Evolutionary conservation across 2,329 filamentous ascomycete genomes (phyloP).

Genomic region (Chaetoscypha palmicola): DNA sequence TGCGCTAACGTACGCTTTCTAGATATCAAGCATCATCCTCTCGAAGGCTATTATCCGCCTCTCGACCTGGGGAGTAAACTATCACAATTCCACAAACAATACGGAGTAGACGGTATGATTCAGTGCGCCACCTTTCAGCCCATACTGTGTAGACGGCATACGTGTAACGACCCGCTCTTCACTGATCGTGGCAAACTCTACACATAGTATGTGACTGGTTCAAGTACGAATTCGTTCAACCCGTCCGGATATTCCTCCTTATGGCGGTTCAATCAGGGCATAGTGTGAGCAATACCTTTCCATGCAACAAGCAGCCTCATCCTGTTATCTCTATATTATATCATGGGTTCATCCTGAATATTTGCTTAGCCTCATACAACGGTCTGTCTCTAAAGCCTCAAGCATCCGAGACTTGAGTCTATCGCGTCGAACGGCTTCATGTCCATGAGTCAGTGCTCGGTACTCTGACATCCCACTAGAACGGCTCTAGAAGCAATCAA

Average conservation of each 20-base stretch:
- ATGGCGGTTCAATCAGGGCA: background rate
- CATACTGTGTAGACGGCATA: too few species aligned
- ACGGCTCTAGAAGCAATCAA: background rate
- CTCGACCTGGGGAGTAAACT: too few species aligned
- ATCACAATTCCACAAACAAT: too few species aligned
- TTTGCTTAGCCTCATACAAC: background rate
- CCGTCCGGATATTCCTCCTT: background rate
- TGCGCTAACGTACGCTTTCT: too few species aligned
- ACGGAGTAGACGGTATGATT: too few species aligned
- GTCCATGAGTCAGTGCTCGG: too few species aligned
- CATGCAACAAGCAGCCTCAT: background rate
- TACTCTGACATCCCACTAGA: too few species aligned
- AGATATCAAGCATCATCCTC: too few species aligned
- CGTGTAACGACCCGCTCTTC: too few species aligned
- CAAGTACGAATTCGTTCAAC: background rate
- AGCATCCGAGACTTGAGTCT: background rate
- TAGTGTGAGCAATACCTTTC: background rate
- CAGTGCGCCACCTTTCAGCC: too few species aligned
- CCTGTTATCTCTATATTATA: background rate
- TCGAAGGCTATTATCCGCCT: too few species aligned
- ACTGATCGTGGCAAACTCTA: too few species aligned
- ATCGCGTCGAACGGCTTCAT: background rate
- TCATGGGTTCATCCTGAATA: background rate
- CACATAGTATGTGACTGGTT: background rate
- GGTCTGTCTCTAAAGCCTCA: background rate